A percentile compares a stretch with the other conserved stretches of the same genome.
phyloP scores from a whole-genome alignment of 2,329 filamentous ascomycete genomes.

The Colletotrichum chlorophyti region DNA sequence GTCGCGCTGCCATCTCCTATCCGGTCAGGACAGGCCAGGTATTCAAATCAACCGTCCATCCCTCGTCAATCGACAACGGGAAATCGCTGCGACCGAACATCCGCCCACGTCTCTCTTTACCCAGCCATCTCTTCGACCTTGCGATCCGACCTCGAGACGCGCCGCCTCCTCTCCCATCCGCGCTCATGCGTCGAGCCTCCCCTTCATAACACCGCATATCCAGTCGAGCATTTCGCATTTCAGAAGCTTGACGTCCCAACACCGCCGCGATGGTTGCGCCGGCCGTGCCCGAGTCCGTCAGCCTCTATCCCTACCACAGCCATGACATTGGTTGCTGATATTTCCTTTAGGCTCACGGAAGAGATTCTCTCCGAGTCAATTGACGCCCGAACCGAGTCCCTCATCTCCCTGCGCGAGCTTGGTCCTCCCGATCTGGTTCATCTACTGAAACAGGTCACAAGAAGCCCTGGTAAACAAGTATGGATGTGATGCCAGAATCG shows the following conservation, averaged over 20 bases:
- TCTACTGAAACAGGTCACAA: slow-evolving; percentile 76
- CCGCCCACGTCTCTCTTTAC: slow-evolving; percentile 12
- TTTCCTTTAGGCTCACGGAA: slow-evolving; percentile 78
- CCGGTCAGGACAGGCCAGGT: slow-evolving; percentile 9
- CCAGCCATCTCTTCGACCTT: slow-evolving; percentile 10
- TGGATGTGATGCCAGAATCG: too few relatives aligned
- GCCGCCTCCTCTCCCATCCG: neutral
- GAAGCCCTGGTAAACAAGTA: slow-evolving; percentile 65
- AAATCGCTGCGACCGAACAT: slow-evolving; percentile 5
- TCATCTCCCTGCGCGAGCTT: slow-evolving; percentile 86
- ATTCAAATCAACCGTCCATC: slow-evolving; percentile 9
- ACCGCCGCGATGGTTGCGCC: slow-evolving; percentile 70
- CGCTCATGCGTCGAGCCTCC: slow-evolving; percentile 5
- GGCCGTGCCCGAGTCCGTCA: slow-evolving; percentile 72
- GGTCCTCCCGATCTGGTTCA: slow-evolving; percentile 96
- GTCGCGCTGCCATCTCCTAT: neutral
- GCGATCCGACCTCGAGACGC: neutral
- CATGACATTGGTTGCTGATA: slow-evolving; percentile 31
- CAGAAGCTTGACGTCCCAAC: slow-evolving; percentile 14
- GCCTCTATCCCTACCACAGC: slow-evolving; percentile 14
- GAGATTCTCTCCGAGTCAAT: slow-evolving; percentile 91
- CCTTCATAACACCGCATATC: slow-evolving; percentile 19
- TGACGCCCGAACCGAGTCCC: slow-evolving; percentile 88
- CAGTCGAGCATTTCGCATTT: neutral
- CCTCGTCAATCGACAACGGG: slow-evolving; percentile 18